phyloP scores from a whole-genome alignment of 2,329 filamentous ascomycete genomes.

The Nannizzia gypsea region DNA sequence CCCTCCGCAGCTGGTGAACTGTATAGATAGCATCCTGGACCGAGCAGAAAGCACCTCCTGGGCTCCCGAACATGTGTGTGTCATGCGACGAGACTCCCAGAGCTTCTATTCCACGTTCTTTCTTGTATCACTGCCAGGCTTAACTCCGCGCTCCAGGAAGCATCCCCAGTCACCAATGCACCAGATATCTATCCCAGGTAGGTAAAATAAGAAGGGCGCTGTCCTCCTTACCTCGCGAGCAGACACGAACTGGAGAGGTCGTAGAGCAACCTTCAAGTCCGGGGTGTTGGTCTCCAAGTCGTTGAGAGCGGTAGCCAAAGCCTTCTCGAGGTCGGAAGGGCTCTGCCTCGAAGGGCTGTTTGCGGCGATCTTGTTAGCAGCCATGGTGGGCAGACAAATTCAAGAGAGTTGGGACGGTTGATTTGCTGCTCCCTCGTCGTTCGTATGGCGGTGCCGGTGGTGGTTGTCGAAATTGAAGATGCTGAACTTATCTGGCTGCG shows the following conservation, averaged over 20 bases:
- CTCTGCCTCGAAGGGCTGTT: constrained; percentile 94
- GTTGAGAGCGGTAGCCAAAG: constrained; percentile 92
- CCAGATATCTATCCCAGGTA: not conserved
- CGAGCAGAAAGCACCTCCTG: not conserved
- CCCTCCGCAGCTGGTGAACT: not conserved
- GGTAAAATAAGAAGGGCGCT: not conserved
- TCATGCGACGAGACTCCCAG: not conserved
- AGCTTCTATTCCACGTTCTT: not conserved
- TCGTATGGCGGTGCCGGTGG: constrained; percentile 1
- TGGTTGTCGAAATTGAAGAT: not conserved
- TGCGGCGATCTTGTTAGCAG: constrained; percentile 87
- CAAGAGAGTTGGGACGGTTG: constrained; percentile 10
- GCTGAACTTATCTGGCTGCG: constrained; percentile 5
- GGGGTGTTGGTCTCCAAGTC: constrained; percentile 99
- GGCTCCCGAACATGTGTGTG: not conserved
- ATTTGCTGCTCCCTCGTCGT: constrained; percentile 12
- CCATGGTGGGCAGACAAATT: constrained; percentile 41
- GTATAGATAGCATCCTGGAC: not conserved
- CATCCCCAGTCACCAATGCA: constrained; percentile 5
- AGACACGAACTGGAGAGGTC: constrained; percentile 97
- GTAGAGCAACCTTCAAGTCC: constrained; percentile 91
- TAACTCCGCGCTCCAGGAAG: not conserved
- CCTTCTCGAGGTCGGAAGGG: constrained; percentile 94
- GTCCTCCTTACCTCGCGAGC: constrained; percentile 82
- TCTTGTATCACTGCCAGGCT: not conserved